Percentiles rank a stretch among this genome's conserved stretches.
phyloP scores from a whole-genome alignment of 2,329 filamentous ascomycete species.

The Myriosclerotinia curreyana region DNA sequence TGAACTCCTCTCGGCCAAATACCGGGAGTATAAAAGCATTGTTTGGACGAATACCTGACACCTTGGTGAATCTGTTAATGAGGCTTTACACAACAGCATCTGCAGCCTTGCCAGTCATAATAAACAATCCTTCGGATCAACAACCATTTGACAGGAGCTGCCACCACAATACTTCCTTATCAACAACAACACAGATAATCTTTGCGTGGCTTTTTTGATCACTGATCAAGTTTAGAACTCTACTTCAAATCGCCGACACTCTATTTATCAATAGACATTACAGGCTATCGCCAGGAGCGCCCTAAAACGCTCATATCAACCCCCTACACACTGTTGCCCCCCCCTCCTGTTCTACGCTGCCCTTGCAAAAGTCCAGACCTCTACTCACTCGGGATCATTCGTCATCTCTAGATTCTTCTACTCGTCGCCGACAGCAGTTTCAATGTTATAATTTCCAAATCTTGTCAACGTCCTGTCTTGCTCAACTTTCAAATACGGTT shows the following conservation, averaged over 20 bases:
- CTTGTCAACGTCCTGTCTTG: not conserved
- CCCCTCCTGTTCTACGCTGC: not conserved
- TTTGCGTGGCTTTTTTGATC: not conserved
- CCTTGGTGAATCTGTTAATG: conserved; percentile 2
- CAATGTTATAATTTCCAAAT: not conserved
- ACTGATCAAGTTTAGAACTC: not conserved
- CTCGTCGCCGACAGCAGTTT: not conserved
- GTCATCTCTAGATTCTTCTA: not conserved
- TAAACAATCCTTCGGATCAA: not conserved
- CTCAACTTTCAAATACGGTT: not conserved
- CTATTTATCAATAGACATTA: not conserved
- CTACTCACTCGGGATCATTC: not conserved
- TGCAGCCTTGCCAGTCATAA: not conserved
- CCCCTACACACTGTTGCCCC: too few relatives aligned
- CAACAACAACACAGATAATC: not conserved
- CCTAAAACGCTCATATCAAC: not conserved
- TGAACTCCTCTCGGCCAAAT: not conserved
- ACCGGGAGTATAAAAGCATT: not conserved
- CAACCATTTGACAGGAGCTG: not conserved
- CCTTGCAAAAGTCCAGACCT: not conserved
- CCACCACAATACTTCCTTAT: not conserved
- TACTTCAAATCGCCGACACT: not conserved
- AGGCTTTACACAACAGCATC: not conserved
- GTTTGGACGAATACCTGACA: not conserved
- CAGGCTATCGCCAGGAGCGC: not conserved